Evolutionary conservation across 805 yeast species (phyloP), one percentile per base, ranked within the genome.

Genomic region (Blastobotrys americana): DNA sequence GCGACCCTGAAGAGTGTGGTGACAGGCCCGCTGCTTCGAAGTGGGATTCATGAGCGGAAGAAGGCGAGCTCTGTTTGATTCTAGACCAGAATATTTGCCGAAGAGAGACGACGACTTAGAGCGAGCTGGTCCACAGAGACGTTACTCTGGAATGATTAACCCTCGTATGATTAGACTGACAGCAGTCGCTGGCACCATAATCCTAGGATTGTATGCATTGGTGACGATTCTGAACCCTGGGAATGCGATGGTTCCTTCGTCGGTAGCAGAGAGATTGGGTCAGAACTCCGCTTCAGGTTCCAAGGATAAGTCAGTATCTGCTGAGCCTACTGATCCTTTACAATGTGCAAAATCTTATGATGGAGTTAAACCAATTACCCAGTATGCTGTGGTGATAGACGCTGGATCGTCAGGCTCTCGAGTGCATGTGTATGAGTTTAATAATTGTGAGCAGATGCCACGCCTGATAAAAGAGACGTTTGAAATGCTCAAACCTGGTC

Each of bases 321-420:
- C 31, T 25, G 13, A 8, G 10, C 10, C 13, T 23, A 33, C 34
- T 19, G 39, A 43, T 39, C 49, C 56, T 2, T 34, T 43, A 6
- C 25, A 44, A 18, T 67, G 71, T 52, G 41, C 63, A 18, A 48
- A 46, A 36, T 66, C 70, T 9, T 64, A 44, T 39, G 69, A 67
- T 39, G 69, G 70, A 39, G 59, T 56, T 44, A 54, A 53, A 43
- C 71, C 71, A 8, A 58, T 66, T 15, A 68, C 67, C 28, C 83
- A 84, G 59, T 90, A 74, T 55, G 97, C 89, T 23, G 76, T 93
- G 19, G 88, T 93, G 96, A 72, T 93, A 45, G 99, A 93, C 69
- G 98, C 98, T 5, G 99, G 98, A 5, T 89, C 97, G 1, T 83
- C 95, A 13, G 98, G 98, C 25, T 88, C 97, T 13, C 80, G 98